Evolutionary conservation across 2,329 filamentous ascomycete genomes (phyloP), one percentile per base, ranked within the genome.

Genomic region (Lasiodiplodia theobromae): DNA sequence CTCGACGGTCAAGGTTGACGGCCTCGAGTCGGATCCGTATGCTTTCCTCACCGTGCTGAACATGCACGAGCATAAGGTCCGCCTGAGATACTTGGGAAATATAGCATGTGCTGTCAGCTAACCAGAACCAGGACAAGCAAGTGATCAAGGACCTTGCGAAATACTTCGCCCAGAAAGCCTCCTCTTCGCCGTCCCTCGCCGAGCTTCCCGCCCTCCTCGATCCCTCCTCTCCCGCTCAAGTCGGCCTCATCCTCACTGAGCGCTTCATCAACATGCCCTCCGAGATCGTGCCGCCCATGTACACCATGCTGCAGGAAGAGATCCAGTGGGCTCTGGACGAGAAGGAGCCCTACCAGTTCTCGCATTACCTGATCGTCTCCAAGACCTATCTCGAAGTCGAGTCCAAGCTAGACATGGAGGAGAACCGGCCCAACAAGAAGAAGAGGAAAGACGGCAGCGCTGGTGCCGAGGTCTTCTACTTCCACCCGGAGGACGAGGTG

Each of bases 1-100:
- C 67, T 97, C 94, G 12, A 97, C 95, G 0, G 93, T 98, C 73
- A 99, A 99, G 82, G 92, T 96, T n/a, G 95, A 98, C 74, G 94
- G 94, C 74, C 94, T 96, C 77, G 93, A 94, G 75, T 92, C 89
- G 56, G 96, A 98, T 77, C 91, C 96, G 2, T 98, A 96, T 80
- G 94, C 95, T 12, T 92, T 99, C 80, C 84, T 98, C 71, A 97
- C 94, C 0, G 91, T 93, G 8, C 82, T 99, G 69, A 97, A 97
- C 77, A 82, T 96, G 58, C 86, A 89, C 67, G 89, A 92, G 76
- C 94, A 97, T 80, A 87, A 83, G 73, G 86, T 87, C 78, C 25
- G 71, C 40, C 38, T 28, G 38, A 23, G 66, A 4, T 28, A 49
- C 5, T 56, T 31, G 11, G 23, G 51, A 28, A 21, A 3, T 25